Evolutionary conservation across 1,284 basidiomycete species (phyloP).

Genomic region (Ganoderma lingzhi): DNA sequence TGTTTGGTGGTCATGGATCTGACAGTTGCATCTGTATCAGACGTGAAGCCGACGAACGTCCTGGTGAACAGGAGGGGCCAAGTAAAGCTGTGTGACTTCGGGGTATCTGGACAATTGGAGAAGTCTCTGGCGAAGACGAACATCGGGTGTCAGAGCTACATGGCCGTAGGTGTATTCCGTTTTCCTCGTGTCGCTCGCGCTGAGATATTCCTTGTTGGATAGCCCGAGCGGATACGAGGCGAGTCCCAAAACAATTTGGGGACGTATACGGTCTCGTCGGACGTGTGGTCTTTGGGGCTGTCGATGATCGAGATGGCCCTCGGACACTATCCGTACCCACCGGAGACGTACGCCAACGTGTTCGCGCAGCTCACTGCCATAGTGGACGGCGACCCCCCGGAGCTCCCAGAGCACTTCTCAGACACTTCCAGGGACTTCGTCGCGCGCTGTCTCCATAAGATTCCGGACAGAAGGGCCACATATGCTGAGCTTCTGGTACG

Average conservation of each 20-base stretch:
- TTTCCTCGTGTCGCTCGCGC: constrained; percentile 2
- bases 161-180: constrained; percentile 78
- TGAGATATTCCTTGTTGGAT: constrained; percentile 5
- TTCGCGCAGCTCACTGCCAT: constrained; percentile 97
- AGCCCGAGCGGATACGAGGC: constrained; percentile 96
- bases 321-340: constrained; percentile 96
- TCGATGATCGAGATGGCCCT: constrained; percentile 94
- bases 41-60: constrained; percentile 98
- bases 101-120: constrained; percentile 97
- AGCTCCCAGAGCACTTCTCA: constrained; percentile 70
- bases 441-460: constrained; percentile 75
- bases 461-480: constrained; percentile 80
- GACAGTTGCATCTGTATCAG: constrained; percentile 45
- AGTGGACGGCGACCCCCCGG: constrained; percentile 93
- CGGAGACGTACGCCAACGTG: constrained; percentile 97
- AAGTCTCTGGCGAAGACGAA: constrained; percentile 98
- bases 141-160: constrained; percentile 98
- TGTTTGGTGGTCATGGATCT: neutral
- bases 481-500: constrained; percentile 85
- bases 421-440: constrained; percentile 68
- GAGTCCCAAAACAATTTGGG: constrained; percentile 88
- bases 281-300: constrained; percentile 98
- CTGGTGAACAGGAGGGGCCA: constrained; percentile 90
- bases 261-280: constrained; percentile 96
- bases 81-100: constrained; percentile 97